These are phyloP conservation scores for Notholithocarpus densiflorus DNA, from an alignment of 306 rosid species.

Conservation along the genomic window DNA sequence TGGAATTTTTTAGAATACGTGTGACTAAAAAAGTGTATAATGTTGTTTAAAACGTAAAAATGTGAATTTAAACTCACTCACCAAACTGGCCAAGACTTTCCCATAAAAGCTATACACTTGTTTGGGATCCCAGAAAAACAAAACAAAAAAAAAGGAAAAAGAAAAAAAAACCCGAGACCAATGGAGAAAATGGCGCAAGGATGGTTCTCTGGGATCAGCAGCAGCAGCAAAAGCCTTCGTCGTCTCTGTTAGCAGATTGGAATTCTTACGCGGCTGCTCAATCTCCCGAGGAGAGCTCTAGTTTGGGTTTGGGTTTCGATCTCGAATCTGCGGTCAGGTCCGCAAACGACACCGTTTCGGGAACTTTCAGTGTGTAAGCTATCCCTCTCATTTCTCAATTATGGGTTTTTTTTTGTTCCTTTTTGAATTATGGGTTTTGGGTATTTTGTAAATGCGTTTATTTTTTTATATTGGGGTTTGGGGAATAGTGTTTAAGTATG, in stretches of 20 bases:
- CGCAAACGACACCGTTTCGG: constrained; percentile 79
- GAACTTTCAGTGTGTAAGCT: constrained; percentile 83
- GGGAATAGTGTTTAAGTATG: no score
- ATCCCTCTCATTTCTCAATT: not conserved
- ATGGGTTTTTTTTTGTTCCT: not conserved
- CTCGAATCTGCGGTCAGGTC: constrained; percentile 91
- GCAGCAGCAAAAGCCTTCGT: constrained; percentile 39
- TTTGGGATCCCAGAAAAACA: constrained; percentile 11
- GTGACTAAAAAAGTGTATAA: no score
- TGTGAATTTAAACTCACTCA: no score
- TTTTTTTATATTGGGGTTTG: no score
- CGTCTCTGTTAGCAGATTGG: constrained; percentile 78
- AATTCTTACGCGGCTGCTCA: constrained; percentile 76
- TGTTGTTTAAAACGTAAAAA: no score
- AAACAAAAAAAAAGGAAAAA: no score
- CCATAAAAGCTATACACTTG: not conserved
- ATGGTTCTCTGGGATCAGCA: constrained; percentile 56
- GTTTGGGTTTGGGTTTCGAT: constrained; percentile 57
- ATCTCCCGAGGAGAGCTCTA: constrained; percentile 42
- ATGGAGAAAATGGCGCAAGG: constrained; percentile 89
- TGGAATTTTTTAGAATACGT: no score
- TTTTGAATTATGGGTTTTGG: not conserved
- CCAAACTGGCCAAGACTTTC: no score
- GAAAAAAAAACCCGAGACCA: no score
- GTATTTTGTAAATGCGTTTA: no score